Percentiles rank a stretch among this genome's conserved stretches.
These are phyloP conservation scores for Starmerella asiatica DNA, from an alignment of 805 yeast species.

Conservation along the genomic window DNA sequence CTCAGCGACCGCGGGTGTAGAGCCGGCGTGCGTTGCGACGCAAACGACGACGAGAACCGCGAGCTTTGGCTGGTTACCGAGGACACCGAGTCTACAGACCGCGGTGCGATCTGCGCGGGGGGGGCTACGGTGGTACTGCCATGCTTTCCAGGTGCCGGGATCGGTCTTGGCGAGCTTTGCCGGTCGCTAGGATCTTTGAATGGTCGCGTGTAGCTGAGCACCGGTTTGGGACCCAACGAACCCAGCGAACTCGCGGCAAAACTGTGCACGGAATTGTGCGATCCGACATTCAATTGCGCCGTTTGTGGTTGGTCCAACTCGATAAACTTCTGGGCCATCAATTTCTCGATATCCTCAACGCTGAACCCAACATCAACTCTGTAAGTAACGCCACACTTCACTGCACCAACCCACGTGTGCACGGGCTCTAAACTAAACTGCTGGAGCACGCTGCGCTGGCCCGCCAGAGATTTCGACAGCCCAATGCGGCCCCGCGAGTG, in stretches of 20 bases:
- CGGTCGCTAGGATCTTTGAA: slow-evolving; percentile 14
- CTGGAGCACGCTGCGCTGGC: slow-evolving; percentile 39
- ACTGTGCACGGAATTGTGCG: too few relatives aligned
- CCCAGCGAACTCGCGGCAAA: too few relatives aligned
- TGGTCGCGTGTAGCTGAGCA: slow-evolving; percentile 19
- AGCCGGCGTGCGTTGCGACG: slow-evolving; percentile 19
- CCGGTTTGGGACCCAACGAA: slow-evolving; percentile 13
- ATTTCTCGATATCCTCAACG: slow-evolving; percentile 52
- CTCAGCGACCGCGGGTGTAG: slow-evolving; percentile 10
- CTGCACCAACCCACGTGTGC: slow-evolving; percentile 58
- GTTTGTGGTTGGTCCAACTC: slow-evolving; percentile 31
- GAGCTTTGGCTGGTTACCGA: slow-evolving; percentile 14
- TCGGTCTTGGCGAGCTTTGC: slow-evolving; percentile 1
- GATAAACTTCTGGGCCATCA: slow-evolving; percentile 45
- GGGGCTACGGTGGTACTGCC: not conserved
- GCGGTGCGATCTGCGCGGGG: slow-evolving; percentile 5
- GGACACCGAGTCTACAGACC: slow-evolving; percentile 12
- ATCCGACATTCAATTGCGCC: not conserved
- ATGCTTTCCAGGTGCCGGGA: too few relatives aligned
- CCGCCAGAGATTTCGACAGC: slow-evolving; percentile 50
- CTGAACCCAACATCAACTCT: slow-evolving; percentile 57
- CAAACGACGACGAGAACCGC: slow-evolving; percentile 29
- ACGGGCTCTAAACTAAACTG: slow-evolving; percentile 58
- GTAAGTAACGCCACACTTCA: slow-evolving; percentile 66
- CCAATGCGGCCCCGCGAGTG: slow-evolving; percentile 77